Conservation (phyloP, 2,329 filamentous ascomycete genomes). For the Apiospora phragmitis region DNA sequence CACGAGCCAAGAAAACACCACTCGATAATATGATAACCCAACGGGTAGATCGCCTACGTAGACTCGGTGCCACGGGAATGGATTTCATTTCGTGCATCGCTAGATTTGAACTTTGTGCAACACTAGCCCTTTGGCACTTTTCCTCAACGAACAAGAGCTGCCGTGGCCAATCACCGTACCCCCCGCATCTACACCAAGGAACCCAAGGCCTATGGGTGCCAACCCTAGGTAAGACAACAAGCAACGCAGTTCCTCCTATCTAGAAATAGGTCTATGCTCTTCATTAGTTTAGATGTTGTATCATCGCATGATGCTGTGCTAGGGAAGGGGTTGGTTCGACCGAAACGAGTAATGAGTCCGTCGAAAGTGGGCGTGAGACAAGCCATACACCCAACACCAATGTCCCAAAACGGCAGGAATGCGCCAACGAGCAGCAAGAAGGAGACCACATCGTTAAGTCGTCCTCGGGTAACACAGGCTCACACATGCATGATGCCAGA, state of each 20-base stretch:
- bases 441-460: not conserved
- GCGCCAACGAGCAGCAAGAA: not conserved
- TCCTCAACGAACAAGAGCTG: not conserved
- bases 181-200: not conserved
- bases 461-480: not conserved
- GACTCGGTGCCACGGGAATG: slow-evolving; percentile 2
- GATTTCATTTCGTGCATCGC: slow-evolving; percentile 5
- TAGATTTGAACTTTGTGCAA: slow-evolving; percentile 5
- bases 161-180: not conserved
- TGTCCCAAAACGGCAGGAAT: slow-evolving; percentile 3
- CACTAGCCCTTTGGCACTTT: not conserved
- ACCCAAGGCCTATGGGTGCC: not conserved
- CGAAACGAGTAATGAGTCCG: not conserved
- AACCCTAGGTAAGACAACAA: not conserved
- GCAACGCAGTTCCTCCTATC: not conserved
- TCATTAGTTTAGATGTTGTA: not conserved
- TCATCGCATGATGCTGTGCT: not conserved
- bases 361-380: not conserved
- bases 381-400: not conserved
- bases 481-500: not conserved
- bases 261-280: not conserved
- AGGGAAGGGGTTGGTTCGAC: not conserved
- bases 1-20: not conserved
- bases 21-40: not conserved
- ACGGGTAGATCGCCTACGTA: not conserved